A percentile compares a stretch with the other conserved stretches of the same genome.
These are phyloP conservation scores for Ustilago tritici DNA, from an alignment of 1,284 basidiomycete genomes.

Conservation along the genomic window DNA sequence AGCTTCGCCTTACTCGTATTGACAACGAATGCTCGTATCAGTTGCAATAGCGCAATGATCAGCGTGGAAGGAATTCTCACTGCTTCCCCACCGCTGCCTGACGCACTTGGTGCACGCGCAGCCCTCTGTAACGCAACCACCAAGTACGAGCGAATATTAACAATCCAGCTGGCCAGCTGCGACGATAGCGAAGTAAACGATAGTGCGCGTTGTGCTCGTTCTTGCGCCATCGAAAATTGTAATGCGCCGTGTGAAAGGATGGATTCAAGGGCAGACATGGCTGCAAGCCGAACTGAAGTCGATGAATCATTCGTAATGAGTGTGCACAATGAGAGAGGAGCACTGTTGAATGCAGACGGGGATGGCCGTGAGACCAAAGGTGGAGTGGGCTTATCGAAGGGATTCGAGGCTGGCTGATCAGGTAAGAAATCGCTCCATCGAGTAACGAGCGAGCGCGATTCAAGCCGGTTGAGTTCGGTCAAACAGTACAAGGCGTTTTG, in stretches of 20 bases:
- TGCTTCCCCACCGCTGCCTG: background rate
- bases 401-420: slow-evolving; percentile 10
- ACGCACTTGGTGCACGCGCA: slow-evolving; percentile 8
- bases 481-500: slow-evolving; percentile 39
- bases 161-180: slow-evolving; percentile 38
- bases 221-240: slow-evolving; percentile 40
- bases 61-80: slow-evolving; percentile 16
- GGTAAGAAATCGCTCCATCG: slow-evolving; percentile 35
- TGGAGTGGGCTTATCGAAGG: background rate
- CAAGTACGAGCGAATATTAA: slow-evolving; percentile 36
- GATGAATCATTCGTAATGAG: slow-evolving; percentile 25
- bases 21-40: slow-evolving; percentile 21
- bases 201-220: slow-evolving; percentile 27
- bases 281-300: slow-evolving; percentile 32
- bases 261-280: slow-evolving; percentile 22
- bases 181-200: slow-evolving; percentile 48
- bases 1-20: slow-evolving; percentile 31
- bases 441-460: slow-evolving; percentile 17
- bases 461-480: slow-evolving; percentile 30
- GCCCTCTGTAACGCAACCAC: slow-evolving; percentile 25
- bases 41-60: slow-evolving; percentile 23
- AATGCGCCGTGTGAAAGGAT: slow-evolving; percentile 28
- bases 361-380: background rate
- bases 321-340: slow-evolving; percentile 28
- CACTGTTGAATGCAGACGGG: background rate